Base-by-base conservation (phyloP, 2,329 filamentous ascomycete genomes). In the Rhexocercosporidium sp. region DNA sequence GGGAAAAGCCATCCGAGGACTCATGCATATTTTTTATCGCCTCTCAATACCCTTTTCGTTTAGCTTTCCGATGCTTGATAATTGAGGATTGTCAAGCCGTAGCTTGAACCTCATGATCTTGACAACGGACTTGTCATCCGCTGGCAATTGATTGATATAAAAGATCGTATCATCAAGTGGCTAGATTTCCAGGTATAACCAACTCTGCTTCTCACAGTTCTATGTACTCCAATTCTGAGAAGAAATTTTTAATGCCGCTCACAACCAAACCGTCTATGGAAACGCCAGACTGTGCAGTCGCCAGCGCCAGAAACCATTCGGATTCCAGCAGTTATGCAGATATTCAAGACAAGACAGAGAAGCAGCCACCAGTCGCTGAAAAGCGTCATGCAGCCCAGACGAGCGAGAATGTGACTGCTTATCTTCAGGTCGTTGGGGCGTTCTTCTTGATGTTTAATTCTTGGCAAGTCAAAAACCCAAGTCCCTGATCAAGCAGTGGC, bases 381-480 rank as follows among this genome's bases (percentile, higher is more conserved):
- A 34, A 27, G 4, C 1, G 34, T 11, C 44, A 34, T 41, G 51
- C 18, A 34, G 34, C 25, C 6, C 29, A 49, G 41, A 20, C 29
- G 18, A 69, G 59, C 22, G 66, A 63, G 16, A 63, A 49, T n/a
- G n/a, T 64, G 0, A 47, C 56, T 37, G 86, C 86, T n/a, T 88
- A 85, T 85, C 77, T 81, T 0, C 86, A 88, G 72, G 84, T 85
- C 3, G 79, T 81, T 1, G 78, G 85, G 12, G 82, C 79, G 1
- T 85, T 85, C 71, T 77, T 85, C 57, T 79, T 87, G 54, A 84
- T 86, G 71, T 85, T 88, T 75, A 87, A 84, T 70, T 85, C 86
- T 0, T 89, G 86, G 82, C 67, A 67, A 16, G 66, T 44, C 18
- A n/a, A n/a, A 25, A 11, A 18, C 16, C 29, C n/a, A 53, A 22